Evolutionary conservation across 176 grass and related monocot species (phyloP), one percentile per base, ranked within the genome.

Genomic region (Luzula sylvatica): DNA sequence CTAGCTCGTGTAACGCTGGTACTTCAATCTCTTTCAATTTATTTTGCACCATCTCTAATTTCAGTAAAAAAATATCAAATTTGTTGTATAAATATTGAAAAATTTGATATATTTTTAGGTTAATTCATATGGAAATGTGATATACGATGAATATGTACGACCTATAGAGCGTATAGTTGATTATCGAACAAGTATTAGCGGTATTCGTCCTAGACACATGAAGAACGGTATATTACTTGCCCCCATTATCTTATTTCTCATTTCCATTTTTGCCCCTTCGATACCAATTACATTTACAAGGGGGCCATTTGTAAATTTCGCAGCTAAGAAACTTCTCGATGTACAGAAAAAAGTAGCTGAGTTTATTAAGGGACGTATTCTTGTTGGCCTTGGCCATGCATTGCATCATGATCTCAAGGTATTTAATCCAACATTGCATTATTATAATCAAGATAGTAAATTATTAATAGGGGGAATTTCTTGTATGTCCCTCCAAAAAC

Each of bases 361-460:
- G n/a, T 61, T 98, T 42, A 82, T 98, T 15, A 89, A 85, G 77
- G 81, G 92, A 32, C 71, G 50, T 27, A 56, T 90, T 55, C 86
- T 98, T 48, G 78, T 90, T 48, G 92, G n/a, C n/a, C n/a, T n/a
- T n/a, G n/a, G 85, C 25, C 92, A 90, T 86, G 84, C 92, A n/a
- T 68, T 98, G 60, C 85, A 86, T 70, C 73, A 98, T 89, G 92
- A 98, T 52, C 78, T 98, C 62, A 98, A 90, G 85, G 92, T 96
- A 59, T 9, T 30, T 38, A 28, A 15, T 26, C 48, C 15, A 42
- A 51, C 16, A 46, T 55, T 60, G 15, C 56, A 26, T 58, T 73
- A 30, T 66, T 46, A 32, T 74, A 49, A 71, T 55, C 27, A 16
- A 41, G 13, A 26, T 78, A 72, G 26, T 14, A 12, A 35, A 54